Base-by-base conservation (phyloP, 2,329 filamentous ascomycete species). In the Colletotrichum theobromicola region DNA sequence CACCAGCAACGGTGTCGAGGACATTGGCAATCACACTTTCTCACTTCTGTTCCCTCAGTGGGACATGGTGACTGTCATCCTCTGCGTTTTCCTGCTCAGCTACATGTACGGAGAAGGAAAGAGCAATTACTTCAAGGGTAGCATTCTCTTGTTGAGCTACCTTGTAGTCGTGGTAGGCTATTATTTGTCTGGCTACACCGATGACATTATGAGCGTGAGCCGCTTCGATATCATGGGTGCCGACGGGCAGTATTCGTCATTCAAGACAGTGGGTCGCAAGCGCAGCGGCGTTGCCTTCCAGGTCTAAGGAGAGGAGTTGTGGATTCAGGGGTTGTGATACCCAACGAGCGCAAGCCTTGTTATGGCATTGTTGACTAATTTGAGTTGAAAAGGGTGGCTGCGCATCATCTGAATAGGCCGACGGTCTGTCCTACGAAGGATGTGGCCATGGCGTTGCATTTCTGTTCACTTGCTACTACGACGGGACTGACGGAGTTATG, bases 41-140 rank as follows among this genome's bases (percentile, higher is more conserved):
- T 94, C 92, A 42, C 90, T 99, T 37, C 95, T 98, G 58, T 98
- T 99, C 86, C 97, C 97, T 2, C 97, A 99, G 83, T 99, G 96
- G 96, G 97, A 99, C 83, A 97, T 99, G 95, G 93, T 98, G 15
- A 98, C 95, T 1, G 95, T 98, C 18, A 98, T 98, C 74, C 87
- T 99, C 18, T 98, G 96, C 80, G 95, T 99, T 21, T 98, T 99
- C 87, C 87, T 99, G 71, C 91, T 99, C 77, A 98, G 95, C 80
- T 98, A 98, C 87, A 96, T 99, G 88, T 98, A 98, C 79, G 95
- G 96, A 66, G 97, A 99, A 85, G 97, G 97, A 53, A 99, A 99
- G 91, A 98, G 96, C 88, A 99, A 99, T 85, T 99, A 99, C 85
- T 99, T 99, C 91, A 99, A 99, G 87, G 97, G 97, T 66, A 98